Evolutionary conservation across 768 basidiomycete genomes (phyloP).

Genomic region (Macrocybe gigantea): DNA sequence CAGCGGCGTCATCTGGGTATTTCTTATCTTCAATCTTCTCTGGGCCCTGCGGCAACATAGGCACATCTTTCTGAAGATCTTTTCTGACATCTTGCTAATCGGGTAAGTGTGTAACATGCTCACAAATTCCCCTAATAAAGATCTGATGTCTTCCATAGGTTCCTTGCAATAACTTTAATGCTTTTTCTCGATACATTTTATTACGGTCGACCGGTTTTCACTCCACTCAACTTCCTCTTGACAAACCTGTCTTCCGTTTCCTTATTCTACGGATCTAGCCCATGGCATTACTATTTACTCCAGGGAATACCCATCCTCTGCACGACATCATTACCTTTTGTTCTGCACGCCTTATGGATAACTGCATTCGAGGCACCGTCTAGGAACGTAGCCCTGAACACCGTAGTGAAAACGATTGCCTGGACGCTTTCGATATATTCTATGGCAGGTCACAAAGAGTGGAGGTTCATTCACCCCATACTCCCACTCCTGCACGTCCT

Average conservation of each 20-base stretch:
- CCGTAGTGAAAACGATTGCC: slow-evolving; percentile 41
- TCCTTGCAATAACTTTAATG: slow-evolving; percentile 18
- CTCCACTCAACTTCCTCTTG: slow-evolving; percentile 75
- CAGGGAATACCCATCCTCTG: slow-evolving; percentile 85
- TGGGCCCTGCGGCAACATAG: slow-evolving; percentile 41
- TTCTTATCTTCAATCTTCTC: slow-evolving; percentile 53
- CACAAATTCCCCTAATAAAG: not conserved
- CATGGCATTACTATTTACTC: slow-evolving; percentile 85
- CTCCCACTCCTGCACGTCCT: slow-evolving; percentile 81
- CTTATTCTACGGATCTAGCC: slow-evolving; percentile 83
- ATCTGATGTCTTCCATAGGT: slow-evolving; percentile 13
- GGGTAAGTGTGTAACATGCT: slow-evolving; percentile 34
- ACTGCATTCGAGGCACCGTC: slow-evolving; percentile 20
- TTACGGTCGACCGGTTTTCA: slow-evolving; percentile 62
- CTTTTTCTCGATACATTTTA: slow-evolving; percentile 64
- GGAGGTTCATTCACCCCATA: slow-evolving; percentile 92
- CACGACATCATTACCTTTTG: slow-evolving; percentile 68
- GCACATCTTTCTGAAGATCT: slow-evolving; percentile 22
- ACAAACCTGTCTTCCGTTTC: slow-evolving; percentile 85
- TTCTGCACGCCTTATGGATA: slow-evolving; percentile 51
- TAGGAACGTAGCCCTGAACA: slow-evolving; percentile 19
- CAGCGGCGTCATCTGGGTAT: slow-evolving; percentile 81
- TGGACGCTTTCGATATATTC: slow-evolving; percentile 76
- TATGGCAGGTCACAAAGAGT: slow-evolving; percentile 89
- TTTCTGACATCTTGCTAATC: slow-evolving; percentile 31